Evolutionary conservation across 179 eudicot species (phyloP).

Genomic region (Monotropa hypopitys): DNA sequence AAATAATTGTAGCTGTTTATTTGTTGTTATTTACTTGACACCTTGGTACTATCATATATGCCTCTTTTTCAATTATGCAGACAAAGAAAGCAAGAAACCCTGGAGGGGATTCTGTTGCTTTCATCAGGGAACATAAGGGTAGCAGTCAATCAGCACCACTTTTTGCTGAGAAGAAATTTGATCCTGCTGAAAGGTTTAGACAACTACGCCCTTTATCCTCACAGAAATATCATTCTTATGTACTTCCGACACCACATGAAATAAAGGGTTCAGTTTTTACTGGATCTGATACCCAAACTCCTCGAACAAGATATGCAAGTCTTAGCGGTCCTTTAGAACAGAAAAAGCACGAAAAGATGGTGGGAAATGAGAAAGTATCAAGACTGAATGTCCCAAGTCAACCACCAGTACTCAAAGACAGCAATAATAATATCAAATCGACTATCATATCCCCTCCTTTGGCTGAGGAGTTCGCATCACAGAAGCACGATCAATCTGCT

Average conservation of each 20-base stretch:
- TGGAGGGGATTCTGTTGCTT: constrained; percentile 20
- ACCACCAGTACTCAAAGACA: constrained; percentile 48
- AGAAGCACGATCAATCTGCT: constrained; percentile 23
- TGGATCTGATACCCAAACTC: constrained; percentile 20
- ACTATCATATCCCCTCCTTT: constrained; percentile 42
- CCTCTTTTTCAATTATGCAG: constrained; percentile 26
- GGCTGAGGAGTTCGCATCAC: constrained; percentile 25
- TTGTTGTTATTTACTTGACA: neutral
- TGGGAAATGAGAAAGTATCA: constrained; percentile 27
- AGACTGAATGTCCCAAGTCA: constrained; percentile 27
- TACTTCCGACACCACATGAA: constrained; percentile 69
- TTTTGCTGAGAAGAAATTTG: constrained; percentile 41
- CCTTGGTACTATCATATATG: neutral
- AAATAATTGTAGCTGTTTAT: neutral
- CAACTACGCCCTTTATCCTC: constrained; percentile 45
- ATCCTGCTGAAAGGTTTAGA: constrained; percentile 49
- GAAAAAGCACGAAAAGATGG: constrained; percentile 25
- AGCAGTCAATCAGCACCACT: constrained; percentile 87
- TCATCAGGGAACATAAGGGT: constrained; percentile 23
- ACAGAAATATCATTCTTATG: constrained; percentile 51
- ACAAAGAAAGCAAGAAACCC: constrained; percentile 22
- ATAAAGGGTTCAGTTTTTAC: constrained; percentile 22
- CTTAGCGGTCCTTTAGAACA: constrained; percentile 35
- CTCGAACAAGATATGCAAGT: constrained; percentile 28
- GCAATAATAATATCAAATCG: constrained; percentile 29